Evolutionary conservation across 2,329 filamentous ascomycete species (phyloP).

Genomic region (Xylaria polymorpha): DNA sequence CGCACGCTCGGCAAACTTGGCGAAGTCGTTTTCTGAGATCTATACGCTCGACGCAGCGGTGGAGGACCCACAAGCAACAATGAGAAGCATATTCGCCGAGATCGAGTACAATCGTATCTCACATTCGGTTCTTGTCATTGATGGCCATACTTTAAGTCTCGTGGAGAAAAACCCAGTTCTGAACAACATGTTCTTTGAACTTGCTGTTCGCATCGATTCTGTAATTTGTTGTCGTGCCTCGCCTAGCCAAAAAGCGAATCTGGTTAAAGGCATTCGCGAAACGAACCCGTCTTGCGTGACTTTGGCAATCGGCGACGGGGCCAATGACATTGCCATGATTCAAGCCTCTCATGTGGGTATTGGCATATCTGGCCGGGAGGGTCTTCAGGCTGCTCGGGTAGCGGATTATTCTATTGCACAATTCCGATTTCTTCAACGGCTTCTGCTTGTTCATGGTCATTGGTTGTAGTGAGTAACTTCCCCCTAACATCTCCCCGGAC

Average conservation of each 20-base stretch:
- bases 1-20: conserved; percentile 78
- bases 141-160: conserved; percentile 80
- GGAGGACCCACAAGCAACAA: conserved; percentile 73
- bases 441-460: conserved; percentile 86
- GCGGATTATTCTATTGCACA: conserved; percentile 93
- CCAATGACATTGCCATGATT: conserved; percentile 97
- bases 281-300: conserved; percentile 81
- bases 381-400: conserved; percentile 87
- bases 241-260: conserved; percentile 86
- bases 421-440: conserved; percentile 85
- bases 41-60: conserved; percentile 75
- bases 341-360: conserved; percentile 87
- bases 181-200: conserved; percentile 75
- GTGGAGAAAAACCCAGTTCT: conserved; percentile 70
- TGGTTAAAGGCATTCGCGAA: conserved; percentile 82
- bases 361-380: conserved; percentile 92
- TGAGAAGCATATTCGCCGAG: conserved; percentile 72
- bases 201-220: conserved; percentile 83
- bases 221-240: conserved; percentile 95
- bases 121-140: conserved; percentile 86
- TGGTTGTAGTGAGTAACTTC: conserved; percentile 76
- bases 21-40: conserved; percentile 76
- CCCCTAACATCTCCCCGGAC: not conserved
- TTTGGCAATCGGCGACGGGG: conserved; percentile 92
- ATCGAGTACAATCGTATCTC: conserved; percentile 66